Evolutionary conservation across 116 monocot species (phyloP).

Genomic region (Phalaenopsis hybrid): DNA sequence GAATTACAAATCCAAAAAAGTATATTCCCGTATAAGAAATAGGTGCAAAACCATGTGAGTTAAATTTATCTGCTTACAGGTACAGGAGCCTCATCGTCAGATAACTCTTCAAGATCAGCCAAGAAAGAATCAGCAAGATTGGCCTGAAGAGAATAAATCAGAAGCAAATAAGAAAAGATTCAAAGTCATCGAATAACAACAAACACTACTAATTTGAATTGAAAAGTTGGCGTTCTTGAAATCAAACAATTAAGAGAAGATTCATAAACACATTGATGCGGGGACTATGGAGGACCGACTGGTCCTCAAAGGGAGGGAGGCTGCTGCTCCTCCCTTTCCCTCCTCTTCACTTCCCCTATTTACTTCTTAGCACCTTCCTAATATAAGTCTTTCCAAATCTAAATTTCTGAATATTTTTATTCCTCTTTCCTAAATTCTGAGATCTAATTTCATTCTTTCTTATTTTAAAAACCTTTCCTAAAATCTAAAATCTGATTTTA

Average conservation of each 20-base stretch:
- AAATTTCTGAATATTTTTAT: too few species aligned
- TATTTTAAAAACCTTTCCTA: too few species aligned
- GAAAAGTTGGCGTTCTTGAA: not conserved
- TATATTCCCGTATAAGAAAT: not conserved
- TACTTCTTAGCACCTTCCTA: too few species aligned
- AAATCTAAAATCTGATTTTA: too few species aligned
- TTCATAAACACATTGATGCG: not conserved
- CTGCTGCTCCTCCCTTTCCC: too few species aligned
- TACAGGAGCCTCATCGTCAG: conserved; percentile 66
- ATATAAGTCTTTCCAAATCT: too few species aligned
- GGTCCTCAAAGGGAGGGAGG: too few species aligned
- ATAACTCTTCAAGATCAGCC: conserved; percentile 87
- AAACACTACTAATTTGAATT: not conserved
- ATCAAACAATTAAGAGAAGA: not conserved
- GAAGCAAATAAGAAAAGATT: conserved; percentile 7
- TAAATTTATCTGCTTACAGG: conserved; percentile 38
- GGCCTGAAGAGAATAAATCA: conserved; percentile 43
- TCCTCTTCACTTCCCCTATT: too few species aligned
- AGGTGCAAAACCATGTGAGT: not conserved
- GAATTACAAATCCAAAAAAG: not conserved
- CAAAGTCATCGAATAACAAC: conserved; percentile 1
- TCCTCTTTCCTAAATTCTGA: too few species aligned
- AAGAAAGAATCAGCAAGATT: conserved; percentile 91
- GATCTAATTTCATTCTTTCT: too few species aligned
- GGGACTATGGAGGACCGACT: too few species aligned